Evolutionary conservation across 1,284 basidiomycete genomes (phyloP).

Genomic region (Ustilago trichophora): DNA sequence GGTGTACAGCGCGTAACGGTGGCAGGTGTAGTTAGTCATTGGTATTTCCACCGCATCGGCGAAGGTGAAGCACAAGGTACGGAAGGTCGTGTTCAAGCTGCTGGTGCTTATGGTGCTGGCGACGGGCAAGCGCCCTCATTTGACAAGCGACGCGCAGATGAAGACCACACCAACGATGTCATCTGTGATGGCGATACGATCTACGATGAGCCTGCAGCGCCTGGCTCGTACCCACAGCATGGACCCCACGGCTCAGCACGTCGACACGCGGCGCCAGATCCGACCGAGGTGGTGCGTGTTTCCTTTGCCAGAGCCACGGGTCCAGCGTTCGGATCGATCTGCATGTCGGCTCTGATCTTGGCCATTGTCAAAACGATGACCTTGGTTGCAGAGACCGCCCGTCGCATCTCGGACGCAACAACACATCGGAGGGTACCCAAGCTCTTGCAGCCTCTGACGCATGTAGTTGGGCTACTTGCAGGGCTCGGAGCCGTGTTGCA

Average conservation of each 20-base stretch:
- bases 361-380: slow-evolving; percentile 72
- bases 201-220: slow-evolving; percentile 36
- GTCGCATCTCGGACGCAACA: slow-evolving; percentile 39
- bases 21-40: slow-evolving; percentile 85
- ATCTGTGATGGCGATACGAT: slow-evolving; percentile 36
- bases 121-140: slow-evolving; percentile 6
- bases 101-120: slow-evolving; percentile 4
- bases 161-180: slow-evolving; percentile 18
- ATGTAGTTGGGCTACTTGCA: slow-evolving; percentile 74
- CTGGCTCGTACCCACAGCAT: slow-evolving; percentile 26
- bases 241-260: not conserved
- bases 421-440: slow-evolving; percentile 48
- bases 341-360: slow-evolving; percentile 79
- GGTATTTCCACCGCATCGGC: slow-evolving; percentile 78
- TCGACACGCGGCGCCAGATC: slow-evolving; percentile 32
- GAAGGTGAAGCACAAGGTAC: slow-evolving; percentile 8
- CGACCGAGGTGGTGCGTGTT: slow-evolving; percentile 75
- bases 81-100: slow-evolving; percentile 6
- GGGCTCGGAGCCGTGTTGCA: slow-evolving; percentile 69
- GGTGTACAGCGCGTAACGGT: slow-evolving; percentile 81
- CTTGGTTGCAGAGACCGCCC: slow-evolving; percentile 70
- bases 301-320: slow-evolving; percentile 81
- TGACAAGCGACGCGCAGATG: slow-evolving; percentile 42
- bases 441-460: slow-evolving; percentile 67
- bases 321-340: slow-evolving; percentile 81